Evolutionary conservation across 768 basidiomycete genomes (phyloP), one percentile per base, ranked within the genome.

Genomic region (Lactifluus pinguis): DNA sequence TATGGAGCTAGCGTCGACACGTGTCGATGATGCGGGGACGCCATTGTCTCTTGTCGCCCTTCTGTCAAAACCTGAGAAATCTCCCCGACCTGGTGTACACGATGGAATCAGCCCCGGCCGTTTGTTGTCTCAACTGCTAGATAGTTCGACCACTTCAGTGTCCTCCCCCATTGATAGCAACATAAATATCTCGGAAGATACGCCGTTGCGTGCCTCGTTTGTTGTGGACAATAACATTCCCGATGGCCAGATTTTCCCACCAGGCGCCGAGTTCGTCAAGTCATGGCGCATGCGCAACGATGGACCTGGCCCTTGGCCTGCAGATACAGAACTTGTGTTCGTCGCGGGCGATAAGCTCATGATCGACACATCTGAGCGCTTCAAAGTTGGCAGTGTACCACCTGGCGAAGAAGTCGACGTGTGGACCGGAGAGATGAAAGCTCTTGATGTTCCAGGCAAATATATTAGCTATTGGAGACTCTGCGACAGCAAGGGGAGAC

Each of bases 251-350:
- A 67, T 79, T 52, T 87, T 92, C 69, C 88, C 89, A 34, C 84
- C 89, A 7, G 91, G 91, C 38, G 89, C 88, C 0, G 88, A 89
- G 69, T 94, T 93, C 67, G 80, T 91, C 57, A 93, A 92, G 72
- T 83, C 83, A 21, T 94, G 91, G 91, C 76, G 78, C 58, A 79
- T 92, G 76, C 63, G 76, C 34, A 94, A 94, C 67, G 79, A 79
- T 65, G 85, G 89, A 15, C 68, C 66, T 14, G 57, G 70, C 6
- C 77, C 83, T 19, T 93, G 89, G 90, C 87, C 87, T 0, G 76
- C 79, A 30, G 72, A 74, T 13, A 90, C 90, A 0, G 78, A 83
- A 67, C 72, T 93, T 17, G 78, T 80, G 10, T 92, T 84, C 66
- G 82, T 87, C 49, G 87, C 83, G 9, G 91, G 91, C 17, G 82